Percentiles rank a stretch among this genome's conserved stretches.
These are phyloP conservation scores for Termitomyces sp. DNA, from an alignment of 768 basidiomycete species.

Conservation along the genomic window DNA sequence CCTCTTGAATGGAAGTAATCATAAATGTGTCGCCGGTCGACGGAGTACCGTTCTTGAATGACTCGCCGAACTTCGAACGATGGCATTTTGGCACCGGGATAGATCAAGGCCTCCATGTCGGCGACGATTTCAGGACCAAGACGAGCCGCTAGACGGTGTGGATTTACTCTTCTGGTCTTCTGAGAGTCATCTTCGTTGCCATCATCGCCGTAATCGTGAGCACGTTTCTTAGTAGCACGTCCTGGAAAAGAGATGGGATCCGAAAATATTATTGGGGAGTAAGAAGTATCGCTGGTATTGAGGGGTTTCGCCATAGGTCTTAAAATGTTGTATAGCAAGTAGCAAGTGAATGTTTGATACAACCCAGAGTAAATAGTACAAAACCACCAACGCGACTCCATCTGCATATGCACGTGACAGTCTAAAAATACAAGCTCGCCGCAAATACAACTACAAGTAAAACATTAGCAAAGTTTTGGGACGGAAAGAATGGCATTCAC, in stretches of 20 bases:
- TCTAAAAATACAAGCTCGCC: constrained; percentile 80
- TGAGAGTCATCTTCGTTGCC: constrained; percentile 25
- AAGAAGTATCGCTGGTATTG: constrained; percentile 10
- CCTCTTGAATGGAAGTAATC: constrained; percentile 72
- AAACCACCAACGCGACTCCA: not conserved
- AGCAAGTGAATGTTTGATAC: not conserved
- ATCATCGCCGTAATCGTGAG: constrained; percentile 6
- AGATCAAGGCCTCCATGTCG: constrained; percentile 68
- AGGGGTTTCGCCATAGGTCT: constrained; percentile 29
- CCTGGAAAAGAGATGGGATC: constrained; percentile 1
- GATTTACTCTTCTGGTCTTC: constrained; percentile 56
- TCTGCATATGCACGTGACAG: constrained; percentile 8
- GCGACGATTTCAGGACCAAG: constrained; percentile 62
- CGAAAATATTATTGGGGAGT: constrained; percentile 12
- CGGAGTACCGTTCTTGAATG: constrained; percentile 64
- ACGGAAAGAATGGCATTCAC: constrained; percentile 44
- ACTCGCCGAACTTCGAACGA: constrained; percentile 65
- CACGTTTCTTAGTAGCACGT: constrained; percentile 7
- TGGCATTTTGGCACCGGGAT: constrained; percentile 75
- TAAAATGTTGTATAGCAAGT: not conserved
- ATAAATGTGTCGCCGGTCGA: constrained; percentile 72
- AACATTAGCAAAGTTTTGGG: constrained; percentile 4
- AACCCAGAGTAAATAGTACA: constrained; percentile 8
- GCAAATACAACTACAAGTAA: constrained; percentile 73
- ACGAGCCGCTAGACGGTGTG: constrained; percentile 61